These are phyloP conservation scores for Angophora floribunda DNA, from an alignment of 345 rosid genomes.

Conservation along the genomic window DNA sequence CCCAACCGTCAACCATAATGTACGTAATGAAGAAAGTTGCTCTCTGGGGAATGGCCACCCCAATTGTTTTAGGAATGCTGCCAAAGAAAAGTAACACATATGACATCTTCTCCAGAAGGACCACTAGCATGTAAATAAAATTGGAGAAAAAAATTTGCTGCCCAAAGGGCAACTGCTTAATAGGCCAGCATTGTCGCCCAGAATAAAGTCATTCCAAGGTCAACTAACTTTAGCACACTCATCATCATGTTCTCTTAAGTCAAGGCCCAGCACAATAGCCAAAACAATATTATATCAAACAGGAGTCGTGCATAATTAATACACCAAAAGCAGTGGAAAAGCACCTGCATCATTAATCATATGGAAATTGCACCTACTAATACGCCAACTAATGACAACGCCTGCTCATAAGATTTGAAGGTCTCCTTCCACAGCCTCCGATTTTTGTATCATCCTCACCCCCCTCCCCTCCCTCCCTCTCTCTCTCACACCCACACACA, in stretches of 20 bases:
- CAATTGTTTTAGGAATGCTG: slow-evolving; percentile 82
- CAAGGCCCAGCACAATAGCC: not conserved
- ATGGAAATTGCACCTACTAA: not conserved
- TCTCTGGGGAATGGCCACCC: slow-evolving; percentile 78
- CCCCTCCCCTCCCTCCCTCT: fast-evolving
- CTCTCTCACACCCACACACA: not conserved
- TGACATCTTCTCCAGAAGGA: not conserved
- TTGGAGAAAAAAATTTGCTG: not conserved
- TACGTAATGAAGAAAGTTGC: slow-evolving; percentile 96
- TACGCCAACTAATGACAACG: not conserved
- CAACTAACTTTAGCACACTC: not conserved
- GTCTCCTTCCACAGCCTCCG: not conserved
- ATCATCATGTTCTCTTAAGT: not conserved
- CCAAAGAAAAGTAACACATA: not conserved
- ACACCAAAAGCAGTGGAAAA: not conserved
- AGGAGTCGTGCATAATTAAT: not conserved
- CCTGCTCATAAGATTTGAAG: not conserved
- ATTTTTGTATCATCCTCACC: not conserved
- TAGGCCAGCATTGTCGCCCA: not conserved
- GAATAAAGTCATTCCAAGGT: not conserved
- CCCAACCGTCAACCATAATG: slow-evolving; percentile 99
- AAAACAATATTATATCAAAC: not conserved
- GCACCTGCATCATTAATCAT: not conserved
- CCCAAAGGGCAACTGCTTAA: not conserved
- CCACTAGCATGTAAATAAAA: not conserved